These are phyloP conservation scores for Fraxinus xanthoxyloides DNA, from an alignment of 305 asterid genomes.

Conservation along the genomic window DNA sequence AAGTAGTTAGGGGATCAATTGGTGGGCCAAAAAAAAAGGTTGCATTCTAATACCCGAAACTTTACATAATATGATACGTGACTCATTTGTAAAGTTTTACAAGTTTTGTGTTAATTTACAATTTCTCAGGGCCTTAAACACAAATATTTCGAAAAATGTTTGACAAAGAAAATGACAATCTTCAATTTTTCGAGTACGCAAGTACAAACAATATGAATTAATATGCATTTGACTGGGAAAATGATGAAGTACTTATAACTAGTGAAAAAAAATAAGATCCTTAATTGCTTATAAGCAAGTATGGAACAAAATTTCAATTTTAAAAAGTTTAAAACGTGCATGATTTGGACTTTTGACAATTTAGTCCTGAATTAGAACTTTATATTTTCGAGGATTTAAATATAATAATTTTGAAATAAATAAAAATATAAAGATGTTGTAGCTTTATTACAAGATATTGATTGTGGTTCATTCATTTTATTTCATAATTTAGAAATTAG, in stretches of 20 bases:
- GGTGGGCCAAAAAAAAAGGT: not conserved
- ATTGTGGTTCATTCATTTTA: too few relatives aligned
- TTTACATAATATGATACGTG: too few relatives aligned
- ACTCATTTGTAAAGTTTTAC: not conserved
- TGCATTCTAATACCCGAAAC: not conserved
- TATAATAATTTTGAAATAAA: too few relatives aligned
- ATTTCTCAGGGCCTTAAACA: too few relatives aligned
- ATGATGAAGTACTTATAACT: not conserved
- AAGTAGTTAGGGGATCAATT: not conserved
- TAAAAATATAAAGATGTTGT: too few relatives aligned
- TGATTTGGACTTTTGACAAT: too few relatives aligned
- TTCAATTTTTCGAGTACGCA: not conserved
- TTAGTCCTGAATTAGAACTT: too few relatives aligned
- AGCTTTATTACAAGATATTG: too few relatives aligned
- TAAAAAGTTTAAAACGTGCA: too few relatives aligned
- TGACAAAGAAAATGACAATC: not conserved
- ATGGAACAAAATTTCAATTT: not conserved
- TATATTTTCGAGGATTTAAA: not conserved
- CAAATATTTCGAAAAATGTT: too few relatives aligned
- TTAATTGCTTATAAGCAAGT: not conserved
- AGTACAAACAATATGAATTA: not conserved
- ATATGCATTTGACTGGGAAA: not conserved
- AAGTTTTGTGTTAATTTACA: not conserved
- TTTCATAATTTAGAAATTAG: too few relatives aligned
- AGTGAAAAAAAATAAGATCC: not conserved